phyloP scores from a whole-genome alignment of 345 rosid genomes.

The Lumnitzera littorea region DNA sequence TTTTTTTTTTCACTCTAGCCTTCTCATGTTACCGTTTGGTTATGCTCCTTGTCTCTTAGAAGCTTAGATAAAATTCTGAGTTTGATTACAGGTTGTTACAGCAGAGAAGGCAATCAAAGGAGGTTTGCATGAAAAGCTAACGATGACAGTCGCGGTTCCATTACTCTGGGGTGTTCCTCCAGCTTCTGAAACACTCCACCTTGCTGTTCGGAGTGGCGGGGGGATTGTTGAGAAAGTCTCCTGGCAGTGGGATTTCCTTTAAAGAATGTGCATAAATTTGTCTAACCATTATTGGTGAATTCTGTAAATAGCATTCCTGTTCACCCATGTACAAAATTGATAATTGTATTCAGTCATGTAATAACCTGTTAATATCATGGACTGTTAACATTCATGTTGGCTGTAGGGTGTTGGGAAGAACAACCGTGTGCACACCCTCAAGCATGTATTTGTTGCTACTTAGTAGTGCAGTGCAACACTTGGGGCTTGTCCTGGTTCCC shows the following conservation, averaged over 20 bases:
- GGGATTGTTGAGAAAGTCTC: constrained; percentile 87
- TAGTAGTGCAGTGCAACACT: neutral
- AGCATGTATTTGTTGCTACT: neutral
- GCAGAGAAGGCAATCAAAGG: constrained; percentile 75
- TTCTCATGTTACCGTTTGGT: no score
- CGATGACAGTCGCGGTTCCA: constrained; percentile 88
- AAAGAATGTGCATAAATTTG: constrained; percentile 11
- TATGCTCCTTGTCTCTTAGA: neutral
- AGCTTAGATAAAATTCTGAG: neutral
- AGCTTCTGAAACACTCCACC: constrained; percentile 87
- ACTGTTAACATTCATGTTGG: neutral
- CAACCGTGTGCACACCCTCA: neutral
- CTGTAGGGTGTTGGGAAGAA: neutral
- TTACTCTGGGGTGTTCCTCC: constrained; percentile 98
- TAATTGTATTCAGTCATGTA: neutral
- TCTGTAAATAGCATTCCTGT: constrained; percentile 29
- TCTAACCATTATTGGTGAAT: constrained; percentile 11
- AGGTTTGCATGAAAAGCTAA: constrained; percentile 83
- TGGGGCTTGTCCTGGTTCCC: neutral
- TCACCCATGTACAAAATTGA: constrained; percentile 23
- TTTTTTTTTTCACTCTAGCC: no score
- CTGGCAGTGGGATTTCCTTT: constrained; percentile 94
- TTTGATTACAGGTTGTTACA: constrained; percentile 47
- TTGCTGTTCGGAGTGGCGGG: constrained; percentile 85
- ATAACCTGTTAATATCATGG: neutral